These are phyloP conservation scores for Ascochyta lentis DNA, from an alignment of 2,329 filamentous ascomycete genomes.

Conservation along the genomic window DNA sequence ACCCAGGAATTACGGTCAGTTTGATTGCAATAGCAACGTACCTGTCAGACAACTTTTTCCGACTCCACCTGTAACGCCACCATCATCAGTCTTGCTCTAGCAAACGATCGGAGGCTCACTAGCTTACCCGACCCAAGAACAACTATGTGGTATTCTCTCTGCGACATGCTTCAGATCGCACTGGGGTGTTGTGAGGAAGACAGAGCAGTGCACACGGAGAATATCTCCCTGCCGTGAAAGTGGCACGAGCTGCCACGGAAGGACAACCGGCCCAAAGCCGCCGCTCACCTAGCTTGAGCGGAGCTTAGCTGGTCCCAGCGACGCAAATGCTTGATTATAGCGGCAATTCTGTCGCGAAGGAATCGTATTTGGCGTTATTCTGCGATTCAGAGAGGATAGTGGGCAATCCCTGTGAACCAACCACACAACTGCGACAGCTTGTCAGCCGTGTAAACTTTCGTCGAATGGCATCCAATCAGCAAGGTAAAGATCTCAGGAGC, in stretches of 20 bases:
- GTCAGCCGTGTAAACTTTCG: conserved; percentile 36
- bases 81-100: conserved; percentile 32
- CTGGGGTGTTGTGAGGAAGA: conserved; percentile 18
- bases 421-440: conserved; percentile 35
- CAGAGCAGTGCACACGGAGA: conserved; percentile 19
- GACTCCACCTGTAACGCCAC: conserved; percentile 71
- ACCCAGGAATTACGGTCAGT: not conserved
- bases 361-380: conserved; percentile 25
- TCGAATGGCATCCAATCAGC: conserved; percentile 31
- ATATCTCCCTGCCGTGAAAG: conserved; percentile 26
- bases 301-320: conserved; percentile 27
- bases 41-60: conserved; percentile 92
- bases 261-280: conserved; percentile 39
- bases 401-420: conserved; percentile 34
- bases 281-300: conserved; percentile 32
- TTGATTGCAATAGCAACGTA: conserved; percentile 51
- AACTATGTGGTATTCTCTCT: conserved; percentile 53
- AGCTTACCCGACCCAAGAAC: conserved; percentile 51
- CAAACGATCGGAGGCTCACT: conserved; percentile 20
- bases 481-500: conserved; percentile 12
- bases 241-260: conserved; percentile 40
- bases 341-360: conserved; percentile 27
- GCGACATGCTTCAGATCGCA: conserved; percentile 42
- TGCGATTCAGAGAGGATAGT: conserved; percentile 29
- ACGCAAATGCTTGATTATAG: conserved; percentile 23